Conservation (phyloP, 2,329 filamentous ascomycete species). For the Ceratocystiopsis sp. region DNA sequence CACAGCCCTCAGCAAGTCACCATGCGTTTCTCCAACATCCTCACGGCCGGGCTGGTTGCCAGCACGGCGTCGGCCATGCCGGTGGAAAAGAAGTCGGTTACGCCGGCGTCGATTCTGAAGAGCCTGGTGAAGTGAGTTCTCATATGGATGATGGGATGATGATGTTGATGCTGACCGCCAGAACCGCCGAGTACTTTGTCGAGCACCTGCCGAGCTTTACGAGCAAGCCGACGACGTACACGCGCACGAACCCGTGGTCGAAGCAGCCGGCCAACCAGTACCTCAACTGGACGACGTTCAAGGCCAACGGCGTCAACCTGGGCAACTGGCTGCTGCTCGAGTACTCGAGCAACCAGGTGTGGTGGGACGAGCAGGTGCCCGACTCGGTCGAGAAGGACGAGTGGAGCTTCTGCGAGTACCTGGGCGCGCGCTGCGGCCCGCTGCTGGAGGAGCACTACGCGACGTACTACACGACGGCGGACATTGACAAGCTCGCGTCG, state of each 20-base stretch:
- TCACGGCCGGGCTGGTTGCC: too few relatives aligned
- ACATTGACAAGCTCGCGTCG: conserved; percentile 3
- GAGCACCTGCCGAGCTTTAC: too few relatives aligned
- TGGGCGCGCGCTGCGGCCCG: conserved; percentile 1
- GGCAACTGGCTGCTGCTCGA: conserved; percentile 4
- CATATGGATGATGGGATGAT: too few relatives aligned
- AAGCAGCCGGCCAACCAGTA: not conserved
- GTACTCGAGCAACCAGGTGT: conserved; percentile 3
- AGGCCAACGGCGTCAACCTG: conserved; percentile 5
- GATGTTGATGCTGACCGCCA: too few relatives aligned
- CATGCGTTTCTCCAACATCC: too few relatives aligned
- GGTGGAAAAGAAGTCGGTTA: too few relatives aligned
- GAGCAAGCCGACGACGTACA: not conserved
- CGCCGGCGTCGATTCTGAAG: too few relatives aligned
- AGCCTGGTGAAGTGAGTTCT: too few relatives aligned
- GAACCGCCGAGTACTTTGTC: too few relatives aligned
- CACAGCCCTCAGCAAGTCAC: too few relatives aligned
- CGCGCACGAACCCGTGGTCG: not conserved
- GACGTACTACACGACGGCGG: conserved; percentile 1
- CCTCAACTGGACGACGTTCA: conserved; percentile 3
- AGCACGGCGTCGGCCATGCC: too few relatives aligned
- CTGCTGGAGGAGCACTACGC: conserved; percentile 3
- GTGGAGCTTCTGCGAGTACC: conserved; percentile 3
- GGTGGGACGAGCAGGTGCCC: conserved; percentile 1
- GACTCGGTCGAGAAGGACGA: conserved; percentile 1